Evolutionary conservation across 2,329 filamentous ascomycete species (phyloP).

Genomic region (Apiospora hydei): DNA sequence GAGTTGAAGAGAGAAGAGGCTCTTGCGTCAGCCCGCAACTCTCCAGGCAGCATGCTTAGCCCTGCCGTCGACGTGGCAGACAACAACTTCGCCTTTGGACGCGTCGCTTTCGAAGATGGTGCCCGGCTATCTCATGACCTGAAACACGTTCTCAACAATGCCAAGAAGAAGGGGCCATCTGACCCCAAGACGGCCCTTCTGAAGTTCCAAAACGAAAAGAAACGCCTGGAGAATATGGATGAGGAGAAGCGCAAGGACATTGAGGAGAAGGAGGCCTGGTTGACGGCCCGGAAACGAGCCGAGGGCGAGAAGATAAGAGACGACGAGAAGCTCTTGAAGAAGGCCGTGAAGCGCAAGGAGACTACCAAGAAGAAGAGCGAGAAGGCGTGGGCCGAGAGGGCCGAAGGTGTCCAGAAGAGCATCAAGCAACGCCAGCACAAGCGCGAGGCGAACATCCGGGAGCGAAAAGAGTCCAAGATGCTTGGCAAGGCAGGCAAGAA

Average conservation of each 20-base stretch:
- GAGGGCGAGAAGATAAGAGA: constrained; percentile 90
- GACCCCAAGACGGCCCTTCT: constrained; percentile 88
- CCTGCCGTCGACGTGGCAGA: constrained; percentile 60
- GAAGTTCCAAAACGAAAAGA: constrained; percentile 85
- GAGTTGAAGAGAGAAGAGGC: constrained; percentile 70
- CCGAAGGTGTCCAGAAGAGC: constrained; percentile 75
- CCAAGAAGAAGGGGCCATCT: constrained; percentile 81
- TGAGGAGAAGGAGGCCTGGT: constrained; percentile 92
- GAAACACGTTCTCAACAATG: constrained; percentile 66
- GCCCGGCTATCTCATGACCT: constrained; percentile 78
- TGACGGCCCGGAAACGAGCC: constrained; percentile 86
- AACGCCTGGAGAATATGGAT: constrained; percentile 77
- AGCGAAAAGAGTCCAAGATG: constrained; percentile 76
- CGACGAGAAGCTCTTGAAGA: constrained; percentile 87
- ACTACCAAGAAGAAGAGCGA: constrained; percentile 89
- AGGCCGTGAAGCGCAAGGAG: constrained; percentile 93
- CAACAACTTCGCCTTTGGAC: constrained; percentile 86
- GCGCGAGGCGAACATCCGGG: constrained; percentile 78
- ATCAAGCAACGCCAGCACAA: constrained; percentile 84
- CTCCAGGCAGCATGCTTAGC: constrained; percentile 64
- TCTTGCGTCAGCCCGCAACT: constrained; percentile 65
- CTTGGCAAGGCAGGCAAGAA: constrained; percentile 66
- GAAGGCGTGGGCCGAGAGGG: constrained; percentile 81
- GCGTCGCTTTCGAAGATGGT: constrained; percentile 90
- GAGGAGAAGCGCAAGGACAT: constrained; percentile 84